A percentile compares a stretch with the other conserved stretches of the same genome.
phyloP scores from a whole-genome alignment of 768 basidiomycete species.

The Calvatia gigantea region DNA sequence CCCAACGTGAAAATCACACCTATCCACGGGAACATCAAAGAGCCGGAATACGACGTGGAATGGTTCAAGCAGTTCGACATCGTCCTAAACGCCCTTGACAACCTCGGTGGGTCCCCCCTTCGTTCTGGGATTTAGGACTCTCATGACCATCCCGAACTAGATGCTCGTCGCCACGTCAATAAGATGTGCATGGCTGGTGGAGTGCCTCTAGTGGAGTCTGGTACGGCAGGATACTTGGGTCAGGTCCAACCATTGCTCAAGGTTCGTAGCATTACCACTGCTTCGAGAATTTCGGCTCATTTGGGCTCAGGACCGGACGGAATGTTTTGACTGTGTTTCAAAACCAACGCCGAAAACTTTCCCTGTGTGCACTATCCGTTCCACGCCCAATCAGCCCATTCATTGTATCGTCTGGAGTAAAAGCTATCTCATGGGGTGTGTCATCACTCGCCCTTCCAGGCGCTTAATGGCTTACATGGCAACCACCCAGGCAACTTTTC shows the following conservation, averaged over 20 bases:
- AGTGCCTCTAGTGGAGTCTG: conserved; percentile 91
- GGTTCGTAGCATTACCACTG: conserved; percentile 34
- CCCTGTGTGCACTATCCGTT: conserved; percentile 96
- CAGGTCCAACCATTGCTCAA: conserved; percentile 94
- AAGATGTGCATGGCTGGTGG: conserved; percentile 94
- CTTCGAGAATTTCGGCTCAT: neutral
- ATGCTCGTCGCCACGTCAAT: conserved; percentile 94
- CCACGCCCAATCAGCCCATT: conserved; percentile 94
- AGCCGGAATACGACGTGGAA: conserved; percentile 78
- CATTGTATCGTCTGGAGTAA: conserved; percentile 99
- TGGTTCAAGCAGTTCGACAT: conserved; percentile 93
- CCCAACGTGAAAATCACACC: conserved; percentile 85
- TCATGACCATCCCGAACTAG: conserved; percentile 33
- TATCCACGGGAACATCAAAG: conserved; percentile 95
- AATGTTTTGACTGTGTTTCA: conserved; percentile 95
- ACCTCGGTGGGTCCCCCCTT: conserved; percentile 64
- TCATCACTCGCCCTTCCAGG: conserved; percentile 10
- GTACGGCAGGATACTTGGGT: conserved; percentile 94
- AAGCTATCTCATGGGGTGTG: conserved; percentile 89
- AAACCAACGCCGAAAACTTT: conserved; percentile 93
- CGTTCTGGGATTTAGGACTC: neutral
- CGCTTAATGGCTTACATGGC: conserved; percentile 6
- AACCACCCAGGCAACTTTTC: conserved; percentile 72
- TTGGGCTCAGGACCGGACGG: conserved; percentile 65
- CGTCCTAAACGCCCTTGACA: conserved; percentile 94